Evolutionary conservation across 176 grass and related monocot species (phyloP), one percentile per base, ranked within the genome.

Genomic region (Triticum turgidum): DNA sequence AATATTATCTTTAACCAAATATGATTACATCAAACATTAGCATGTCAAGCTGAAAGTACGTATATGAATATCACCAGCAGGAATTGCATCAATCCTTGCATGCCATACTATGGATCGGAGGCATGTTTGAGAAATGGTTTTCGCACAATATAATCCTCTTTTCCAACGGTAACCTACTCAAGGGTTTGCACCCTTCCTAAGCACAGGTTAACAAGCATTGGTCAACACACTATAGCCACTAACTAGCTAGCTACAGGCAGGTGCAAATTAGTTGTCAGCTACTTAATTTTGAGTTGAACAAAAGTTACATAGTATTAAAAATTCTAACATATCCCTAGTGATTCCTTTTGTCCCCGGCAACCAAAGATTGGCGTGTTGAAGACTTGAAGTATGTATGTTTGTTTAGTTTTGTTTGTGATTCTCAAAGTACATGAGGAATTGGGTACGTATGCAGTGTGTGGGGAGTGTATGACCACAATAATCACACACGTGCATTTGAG

Each of bases 271-370:
- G 42, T 21, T 76, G 45, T 41, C 7, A 30, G 29, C 73, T 81
- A 69, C 22, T 83, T 77, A 63, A 70, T 70, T 21, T 72, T 83
- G 81, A 84, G 76, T 79, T 79, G 54, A 89, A 54, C 7, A 20
- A 14, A 58, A 89, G 42, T 65, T 65, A 65, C 13, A 88, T 63
- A 9, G 1, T 27, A 24, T 51, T 54, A 54, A 54, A 75, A 25
- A 25, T 76, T 37, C 29, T 21, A 21, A 35, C 9, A 34, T 17
- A 2, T 51, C 29, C 29, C 11, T 14, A 6, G 2, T 32, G 58
- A 33, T 65, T 71, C 21, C 6, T 14, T 67, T 24, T 67, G 59
- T 75, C 58, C 52, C 37, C 5, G 22, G 52, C 66, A 47, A 78
- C 33, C 18, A 75, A 83, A 54, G 77, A 71, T 18, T 8, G 2